Base-by-base conservation (phyloP, 2,329 filamentous ascomycete species). In the Paramyrothecium sp. region DNA sequence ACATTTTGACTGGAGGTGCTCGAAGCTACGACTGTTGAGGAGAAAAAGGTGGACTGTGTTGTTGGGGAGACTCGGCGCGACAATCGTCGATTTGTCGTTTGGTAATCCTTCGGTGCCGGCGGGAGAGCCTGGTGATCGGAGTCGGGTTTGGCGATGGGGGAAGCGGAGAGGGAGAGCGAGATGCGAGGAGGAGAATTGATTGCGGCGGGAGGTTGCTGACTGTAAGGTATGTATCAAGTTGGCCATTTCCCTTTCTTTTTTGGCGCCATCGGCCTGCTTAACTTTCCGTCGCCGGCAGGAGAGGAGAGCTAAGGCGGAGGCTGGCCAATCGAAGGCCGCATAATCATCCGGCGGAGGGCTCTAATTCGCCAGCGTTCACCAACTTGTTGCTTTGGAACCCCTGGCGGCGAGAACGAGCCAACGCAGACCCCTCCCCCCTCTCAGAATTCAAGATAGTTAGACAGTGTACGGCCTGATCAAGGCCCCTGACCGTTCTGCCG, bases 1-100 rank as follows among this genome's bases (percentile, higher is more conserved):
- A 70, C 68, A 73, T 73, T 62, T 67, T 68, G 65, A 56, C 59
- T 60, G 61, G 30, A 21, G n/a, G 26, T 26, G 38, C 38, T 44
- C 5, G n/a, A 44, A 44, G 38, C 38, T 16, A 44, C 38, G n/a
- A 4, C n/a, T 19, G 38, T 44, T 44, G 13, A 16, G n/a, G 13
- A 12, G 13, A 17, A 19, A 30, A 30, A 30, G 26, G 10, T 30
- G 4, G 26, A 30, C 10, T 30, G 26, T 4, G n/a, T 44, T 44
- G 38, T 7, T 44, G 38, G n/a, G 38, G 13, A 19, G 13, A 44
- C 38, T 44, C n/a, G 38, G 38, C 38, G 38, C 13, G 38, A 44
- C 38, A 44, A 16, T 44, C 38, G 38, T 44, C 38, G 38, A 7
- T 16, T 19, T 12, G 38, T 44, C 38, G 13, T 16, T 44, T 4